Base-by-base conservation (phyloP, 345 rosid genomes). In the Populus ilicifolia region DNA sequence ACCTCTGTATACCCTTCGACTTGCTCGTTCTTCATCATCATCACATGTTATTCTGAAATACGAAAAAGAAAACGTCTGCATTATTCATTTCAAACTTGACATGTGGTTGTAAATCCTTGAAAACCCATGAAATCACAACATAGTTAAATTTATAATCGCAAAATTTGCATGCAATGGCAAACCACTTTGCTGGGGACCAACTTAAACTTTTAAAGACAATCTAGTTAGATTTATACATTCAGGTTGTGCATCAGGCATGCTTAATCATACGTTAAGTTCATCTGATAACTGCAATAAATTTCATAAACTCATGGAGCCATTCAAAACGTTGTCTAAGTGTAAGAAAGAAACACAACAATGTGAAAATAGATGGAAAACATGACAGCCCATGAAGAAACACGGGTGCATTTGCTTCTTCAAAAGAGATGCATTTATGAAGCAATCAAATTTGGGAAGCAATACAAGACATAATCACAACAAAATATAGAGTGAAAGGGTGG, bases 1-100 rank as follows among this genome's bases (percentile, higher is more conserved):
- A 25, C 99, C 97, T 82, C 94, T 83, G 79, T 92, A 96, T 11
- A 88, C 94, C 85, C 90, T 91, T 69, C 99, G 89, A 73, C 97
- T 93, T 39, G 88, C 95, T 73, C 98, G 84, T 76, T 87, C 86
- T 78, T 89, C 84, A 6, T 89, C 97, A 61, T 89, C 92, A 36
- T 91, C 94, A 10, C 98, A 90, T 33, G 84, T 87, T 71, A 91
- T 79, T 77, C 99, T 94, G 89, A 39, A 81, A 63, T 10, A 43
- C 6, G 4, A 73, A 80, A 52, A 48, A 79, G 64, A 66, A 20
- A 68, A 72, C 16, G n/a, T 8, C 12, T 36, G 16, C 7, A 48
- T 62, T 52, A 27, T 54, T 13, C 29, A 66, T 35, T 27, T 11
- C 39, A n/a, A 74, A 43, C 46, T 41, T 41, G 46, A 10, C 46